A percentile compares a stretch with the other conserved stretches of the same genome.
Evolutionary conservation across 768 basidiomycete genomes (phyloP).

Genomic region (Naganishia kalamii): DNA sequence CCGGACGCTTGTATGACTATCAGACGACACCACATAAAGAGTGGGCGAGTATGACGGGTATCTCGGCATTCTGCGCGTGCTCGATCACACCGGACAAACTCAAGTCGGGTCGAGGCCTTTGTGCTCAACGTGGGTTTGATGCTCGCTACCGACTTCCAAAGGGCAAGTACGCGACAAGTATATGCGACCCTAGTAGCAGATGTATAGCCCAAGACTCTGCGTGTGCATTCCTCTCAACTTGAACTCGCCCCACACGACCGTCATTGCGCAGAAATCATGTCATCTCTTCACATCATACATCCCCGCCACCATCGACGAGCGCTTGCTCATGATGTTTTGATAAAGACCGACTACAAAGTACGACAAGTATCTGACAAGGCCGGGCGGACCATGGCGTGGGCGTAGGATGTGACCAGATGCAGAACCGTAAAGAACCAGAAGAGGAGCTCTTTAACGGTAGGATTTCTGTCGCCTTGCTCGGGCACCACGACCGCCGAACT

Average conservation of each 20-base stretch:
- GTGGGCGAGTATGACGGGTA: too few species aligned
- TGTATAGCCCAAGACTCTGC: too few species aligned
- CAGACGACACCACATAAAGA: too few species aligned
- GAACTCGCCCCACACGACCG: background rate
- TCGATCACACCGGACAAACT: too few species aligned
- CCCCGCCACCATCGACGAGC: background rate
- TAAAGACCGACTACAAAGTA: conserved; percentile 9
- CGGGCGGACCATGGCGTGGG: background rate
- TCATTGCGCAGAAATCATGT: conserved; percentile 18
- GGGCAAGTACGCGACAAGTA: too few species aligned
- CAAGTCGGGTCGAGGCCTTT: too few species aligned
- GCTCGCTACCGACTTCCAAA: too few species aligned
- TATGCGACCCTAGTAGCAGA: too few species aligned
- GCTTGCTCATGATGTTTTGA: background rate
- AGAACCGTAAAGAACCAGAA: conserved; percentile 9
- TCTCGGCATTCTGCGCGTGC: too few species aligned
- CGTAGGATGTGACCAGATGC: background rate
- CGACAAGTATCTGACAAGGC: background rate
- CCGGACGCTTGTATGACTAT: too few species aligned
- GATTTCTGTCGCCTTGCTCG: conserved; percentile 96
- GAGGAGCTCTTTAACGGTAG: conserved; percentile 29
- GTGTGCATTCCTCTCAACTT: background rate
- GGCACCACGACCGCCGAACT: conserved; percentile 93
- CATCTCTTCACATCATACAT: conserved; percentile 14
- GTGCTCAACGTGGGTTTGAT: too few species aligned